Percentiles rank a stretch among this genome's conserved stretches.
Conservation (phyloP, 495 filamentous ascomycete species). For the Penicillium pancosmium region DNA sequence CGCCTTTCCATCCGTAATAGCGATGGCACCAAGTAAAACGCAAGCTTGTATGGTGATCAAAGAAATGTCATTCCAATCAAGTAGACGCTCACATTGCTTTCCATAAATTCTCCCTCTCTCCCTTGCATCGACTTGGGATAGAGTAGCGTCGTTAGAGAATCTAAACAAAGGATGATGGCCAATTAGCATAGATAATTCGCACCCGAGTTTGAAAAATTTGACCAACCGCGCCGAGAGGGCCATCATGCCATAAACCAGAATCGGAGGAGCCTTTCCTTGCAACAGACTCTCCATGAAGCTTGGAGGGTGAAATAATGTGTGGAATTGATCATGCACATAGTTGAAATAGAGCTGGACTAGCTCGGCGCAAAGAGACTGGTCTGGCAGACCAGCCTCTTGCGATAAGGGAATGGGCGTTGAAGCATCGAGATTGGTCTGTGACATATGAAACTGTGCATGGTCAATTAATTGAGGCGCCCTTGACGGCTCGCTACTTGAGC, state of each 20-base stretch:
- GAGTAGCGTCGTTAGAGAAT: conserved; percentile 30
- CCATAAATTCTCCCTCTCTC: conserved; percentile 27
- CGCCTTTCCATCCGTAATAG: conserved; percentile 22
- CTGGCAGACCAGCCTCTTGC: conserved; percentile 11
- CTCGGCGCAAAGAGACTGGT: conserved; percentile 26
- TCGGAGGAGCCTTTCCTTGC: conserved; percentile 17
- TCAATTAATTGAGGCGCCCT: not conserved
- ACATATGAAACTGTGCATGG: not conserved
- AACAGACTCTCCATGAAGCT: conserved; percentile 31
- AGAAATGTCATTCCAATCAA: conserved; percentile 36
- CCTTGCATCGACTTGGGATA: conserved; percentile 26
- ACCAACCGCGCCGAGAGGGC: conserved; percentile 34
- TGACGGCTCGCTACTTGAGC: conserved; percentile 5
- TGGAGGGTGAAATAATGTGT: conserved; percentile 41
- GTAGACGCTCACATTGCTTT: conserved; percentile 23
- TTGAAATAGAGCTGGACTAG: conserved; percentile 42
- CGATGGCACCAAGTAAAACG: conserved; percentile 38
- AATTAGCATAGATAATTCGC: not conserved
- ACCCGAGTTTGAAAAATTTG: not conserved
- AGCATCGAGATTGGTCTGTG: not conserved
- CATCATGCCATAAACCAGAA: conserved; percentile 35
- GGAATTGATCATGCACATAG: conserved; percentile 44
- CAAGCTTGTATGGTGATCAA: conserved; percentile 39
- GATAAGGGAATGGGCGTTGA: not conserved
- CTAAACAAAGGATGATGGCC: conserved; percentile 7